Evolutionary conservation across 768 basidiomycete species (phyloP).

Genomic region (Hericium alpestre): DNA sequence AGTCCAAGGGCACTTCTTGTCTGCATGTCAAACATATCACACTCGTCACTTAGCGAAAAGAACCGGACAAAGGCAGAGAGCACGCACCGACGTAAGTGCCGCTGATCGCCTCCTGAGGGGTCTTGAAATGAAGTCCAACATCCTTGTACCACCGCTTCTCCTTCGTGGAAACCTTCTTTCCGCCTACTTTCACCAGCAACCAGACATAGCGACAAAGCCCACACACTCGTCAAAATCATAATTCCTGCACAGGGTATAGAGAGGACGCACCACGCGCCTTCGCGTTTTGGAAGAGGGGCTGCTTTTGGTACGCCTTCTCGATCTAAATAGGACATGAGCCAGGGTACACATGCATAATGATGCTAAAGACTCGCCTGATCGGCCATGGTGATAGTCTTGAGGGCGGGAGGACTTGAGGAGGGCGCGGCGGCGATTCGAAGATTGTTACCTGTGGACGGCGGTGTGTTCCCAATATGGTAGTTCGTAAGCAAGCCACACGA

Average conservation of each 20-base stretch:
- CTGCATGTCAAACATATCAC: constrained; percentile 27
- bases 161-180: constrained; percentile 88
- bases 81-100: constrained; percentile 91
- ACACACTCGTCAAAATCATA: background rate
- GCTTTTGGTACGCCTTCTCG: constrained; percentile 97
- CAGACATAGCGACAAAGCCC: background rate
- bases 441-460: background rate
- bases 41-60: background rate
- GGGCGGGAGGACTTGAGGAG: constrained; percentile 9
- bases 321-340: constrained; percentile 39
- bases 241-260: background rate
- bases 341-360: background rate
- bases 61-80: background rate
- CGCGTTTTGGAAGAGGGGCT: constrained; percentile 94
- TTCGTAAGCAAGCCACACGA: constrained; percentile 8
- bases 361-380: constrained; percentile 25
- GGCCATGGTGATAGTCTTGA: constrained; percentile 28
- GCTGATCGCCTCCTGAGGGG: constrained; percentile 87
- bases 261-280: constrained; percentile 76
- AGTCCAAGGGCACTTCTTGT: constrained; percentile 99
- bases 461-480: constrained; percentile 7
- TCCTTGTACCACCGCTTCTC: constrained; percentile 99
- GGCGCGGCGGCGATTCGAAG: constrained; percentile 1
- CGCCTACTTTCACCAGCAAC: constrained; percentile 32
- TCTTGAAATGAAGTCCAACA: constrained; percentile 94